Evolutionary conservation across 306 rosid genomes (phyloP).

Genomic region (Cucurbita argyrosperma): DNA sequence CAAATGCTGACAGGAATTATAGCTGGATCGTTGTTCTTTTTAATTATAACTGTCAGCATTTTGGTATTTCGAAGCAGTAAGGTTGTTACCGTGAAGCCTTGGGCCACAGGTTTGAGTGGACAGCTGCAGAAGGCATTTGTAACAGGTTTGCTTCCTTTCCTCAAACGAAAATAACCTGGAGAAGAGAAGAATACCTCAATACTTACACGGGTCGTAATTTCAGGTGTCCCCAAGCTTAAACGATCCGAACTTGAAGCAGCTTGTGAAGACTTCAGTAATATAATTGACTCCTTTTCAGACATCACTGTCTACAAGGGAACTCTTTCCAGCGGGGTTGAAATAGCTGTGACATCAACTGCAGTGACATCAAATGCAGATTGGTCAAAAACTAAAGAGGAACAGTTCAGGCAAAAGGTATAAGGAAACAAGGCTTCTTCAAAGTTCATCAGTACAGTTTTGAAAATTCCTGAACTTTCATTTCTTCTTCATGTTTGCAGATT

Average conservation of each 20-base stretch:
- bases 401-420: constrained; percentile 60
- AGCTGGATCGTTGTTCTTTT: constrained; percentile 32
- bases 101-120: constrained; percentile 94
- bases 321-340: constrained; percentile 91
- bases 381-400: constrained; percentile 53
- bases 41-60: constrained; percentile 22
- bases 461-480: background rate
- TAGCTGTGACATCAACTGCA: constrained; percentile 55
- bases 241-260: constrained; percentile 64
- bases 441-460: background rate
- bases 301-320: constrained; percentile 78
- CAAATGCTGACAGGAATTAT: constrained; percentile 32
- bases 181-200: background rate
- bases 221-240: constrained; percentile 84
- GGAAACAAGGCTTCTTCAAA: background rate
- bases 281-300: constrained; percentile 43
- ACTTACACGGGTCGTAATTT: background rate
- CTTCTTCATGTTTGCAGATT: constrained; percentile 28
- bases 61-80: constrained; percentile 37
- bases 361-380: constrained; percentile 39
- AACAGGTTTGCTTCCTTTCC: constrained; percentile 28
- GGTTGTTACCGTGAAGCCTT: constrained; percentile 73
- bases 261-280: constrained; percentile 93
- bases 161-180: background rate
- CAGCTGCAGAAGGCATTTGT: constrained; percentile 88